Base-by-base conservation (phyloP, 176 grass and related monocot species). In the Aegilops tauschii region DNA sequence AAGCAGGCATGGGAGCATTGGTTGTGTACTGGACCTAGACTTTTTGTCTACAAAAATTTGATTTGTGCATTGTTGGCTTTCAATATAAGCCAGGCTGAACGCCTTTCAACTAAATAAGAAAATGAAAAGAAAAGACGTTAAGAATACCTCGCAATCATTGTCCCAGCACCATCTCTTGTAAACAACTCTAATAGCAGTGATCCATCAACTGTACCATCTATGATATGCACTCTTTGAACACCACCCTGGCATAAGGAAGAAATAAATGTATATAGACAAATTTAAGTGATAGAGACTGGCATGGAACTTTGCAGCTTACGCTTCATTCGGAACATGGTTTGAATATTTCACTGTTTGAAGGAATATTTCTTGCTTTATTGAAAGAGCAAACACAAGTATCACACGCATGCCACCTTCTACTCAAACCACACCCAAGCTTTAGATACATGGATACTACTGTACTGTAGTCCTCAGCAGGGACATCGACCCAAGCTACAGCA, bases 121-220 rank as follows among this genome's bases (percentile, higher is more conserved):
- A 56, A 61, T 83, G 69, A 35, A 28, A 69, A 77, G 5, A 85
- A 18, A 62, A 39, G 35, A 87, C 17, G 30, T 69, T 30, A 14
- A 84, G 11, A 71, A 82, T 85, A 98, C 96, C 93, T 92, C 73
- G 96, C 96, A 64, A 98, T 91, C 96, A 98, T 98, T 79, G 93
- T 98, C 80, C 96, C 93, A 14, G 91, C 86, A 47, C 96, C 96
- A 94, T 98, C 96, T 92, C 96, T 95, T 47, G 96, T 95, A 94
- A 95, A 98, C 80, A 98, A 87, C 90, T 98, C 96, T 86, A 98
- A 89, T 72, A 98, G 88, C 56, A 98, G 82, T 59, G 92, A 89
- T 76, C 96, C 96, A 89, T 93, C 83, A 74, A 89, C 84, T 47
- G 84, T 94, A 74, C 93, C 96, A 86, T 98, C 92, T 52, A 98